These are phyloP conservation scores for Neurospora sp. DNA, from an alignment of 495 filamentous ascomycete species.

Conservation along the genomic window DNA sequence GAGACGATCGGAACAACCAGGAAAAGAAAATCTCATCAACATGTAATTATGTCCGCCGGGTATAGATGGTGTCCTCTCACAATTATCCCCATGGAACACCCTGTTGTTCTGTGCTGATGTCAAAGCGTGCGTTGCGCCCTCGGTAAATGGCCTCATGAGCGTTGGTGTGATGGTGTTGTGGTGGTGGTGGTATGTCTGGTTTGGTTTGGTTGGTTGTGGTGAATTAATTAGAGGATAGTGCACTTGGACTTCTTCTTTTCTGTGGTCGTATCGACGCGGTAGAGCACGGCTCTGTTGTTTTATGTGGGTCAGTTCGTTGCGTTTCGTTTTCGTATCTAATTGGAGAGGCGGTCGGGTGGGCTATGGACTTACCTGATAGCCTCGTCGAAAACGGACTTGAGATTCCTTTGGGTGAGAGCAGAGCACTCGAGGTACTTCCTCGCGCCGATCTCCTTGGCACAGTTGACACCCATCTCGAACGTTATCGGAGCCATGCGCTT, in stretches of 20 bases:
- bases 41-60: constrained; percentile 11
- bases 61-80: constrained; percentile 13
- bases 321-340: background rate
- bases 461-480: constrained; percentile 75
- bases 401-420: constrained; percentile 87
- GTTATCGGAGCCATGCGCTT: constrained; percentile 87
- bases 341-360: background rate
- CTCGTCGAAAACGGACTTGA: constrained; percentile 97
- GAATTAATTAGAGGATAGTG: constrained; percentile 51
- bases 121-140: background rate
- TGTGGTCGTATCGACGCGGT: constrained; percentile 55
- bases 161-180: background rate
- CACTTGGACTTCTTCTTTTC: constrained; percentile 62
- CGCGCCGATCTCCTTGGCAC: constrained; percentile 85
- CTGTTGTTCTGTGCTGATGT: background rate
- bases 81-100: background rate
- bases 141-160: background rate
- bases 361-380: constrained; percentile 65
- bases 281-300: constrained; percentile 62
- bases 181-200: background rate
- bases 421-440: constrained; percentile 97
- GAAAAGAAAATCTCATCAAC: constrained; percentile 1
- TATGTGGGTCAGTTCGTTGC: constrained; percentile 6
- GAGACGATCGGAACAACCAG: background rate
- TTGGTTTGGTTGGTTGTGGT: background rate